phyloP scores from a whole-genome alignment of 2,329 filamentous ascomycete genomes.

The Colletotrichum sp. region DNA sequence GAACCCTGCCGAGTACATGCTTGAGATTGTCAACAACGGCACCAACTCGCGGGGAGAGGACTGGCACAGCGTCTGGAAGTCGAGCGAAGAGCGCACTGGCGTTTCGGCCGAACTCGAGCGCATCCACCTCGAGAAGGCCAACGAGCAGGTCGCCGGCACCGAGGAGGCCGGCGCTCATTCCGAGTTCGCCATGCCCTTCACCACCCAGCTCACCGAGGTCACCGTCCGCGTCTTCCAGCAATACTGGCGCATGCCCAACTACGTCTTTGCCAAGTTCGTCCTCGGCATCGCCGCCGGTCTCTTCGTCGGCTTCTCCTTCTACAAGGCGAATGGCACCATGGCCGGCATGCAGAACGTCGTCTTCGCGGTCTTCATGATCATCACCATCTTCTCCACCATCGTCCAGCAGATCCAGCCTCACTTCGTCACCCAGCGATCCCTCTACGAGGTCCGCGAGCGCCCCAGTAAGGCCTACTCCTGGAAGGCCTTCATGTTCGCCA shows the following conservation, averaged over 20 bases:
- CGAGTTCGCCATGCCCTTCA: constrained; percentile 82
- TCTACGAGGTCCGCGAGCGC: constrained; percentile 80
- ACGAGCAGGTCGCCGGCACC: constrained; percentile 15
- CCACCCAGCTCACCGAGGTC: constrained; percentile 67
- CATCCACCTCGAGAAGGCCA: constrained; percentile 57
- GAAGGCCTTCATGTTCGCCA: constrained; percentile 74
- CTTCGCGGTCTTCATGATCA: constrained; percentile 77
- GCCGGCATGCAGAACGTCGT: constrained; percentile 78
- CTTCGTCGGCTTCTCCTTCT: constrained; percentile 81
- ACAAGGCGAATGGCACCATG: constrained; percentile 53
- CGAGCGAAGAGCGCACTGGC: constrained; percentile 52
- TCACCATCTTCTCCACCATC: constrained; percentile 74
- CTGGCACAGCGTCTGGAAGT: constrained; percentile 72
- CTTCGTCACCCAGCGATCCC: constrained; percentile 73
- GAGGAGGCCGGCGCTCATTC: constrained; percentile 38
- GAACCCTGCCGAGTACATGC: constrained; percentile 80
- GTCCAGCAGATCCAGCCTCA: constrained; percentile 78
- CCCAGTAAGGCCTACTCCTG: constrained; percentile 78
- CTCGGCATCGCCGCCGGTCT: constrained; percentile 65
- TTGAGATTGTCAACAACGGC: constrained; percentile 54
- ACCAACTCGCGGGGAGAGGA: constrained; percentile 48
- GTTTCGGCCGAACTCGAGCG: constrained; percentile 66
- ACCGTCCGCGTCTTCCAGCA: constrained; percentile 76
- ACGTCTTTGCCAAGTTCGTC: constrained; percentile 75
- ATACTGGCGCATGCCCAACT: constrained; percentile 81